Conservation (phyloP, 1,139 yeast genomes). For the Taphrina communis region DNA sequence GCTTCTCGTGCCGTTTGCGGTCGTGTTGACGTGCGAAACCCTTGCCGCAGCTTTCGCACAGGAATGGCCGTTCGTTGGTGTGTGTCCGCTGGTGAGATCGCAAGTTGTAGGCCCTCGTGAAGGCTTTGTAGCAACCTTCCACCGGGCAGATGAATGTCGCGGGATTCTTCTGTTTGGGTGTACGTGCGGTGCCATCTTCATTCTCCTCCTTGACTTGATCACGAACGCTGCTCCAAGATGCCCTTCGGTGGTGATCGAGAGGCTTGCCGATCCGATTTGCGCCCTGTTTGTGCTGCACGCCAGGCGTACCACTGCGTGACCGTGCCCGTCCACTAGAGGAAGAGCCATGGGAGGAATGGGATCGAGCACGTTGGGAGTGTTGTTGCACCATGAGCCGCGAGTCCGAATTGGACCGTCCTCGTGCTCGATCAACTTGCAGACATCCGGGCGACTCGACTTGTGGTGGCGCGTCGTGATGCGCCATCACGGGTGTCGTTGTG, state of each 20-base stretch:
- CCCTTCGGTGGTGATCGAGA: constrained; percentile 14
- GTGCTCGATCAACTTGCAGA: background rate
- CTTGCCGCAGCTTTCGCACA: constrained; percentile 84
- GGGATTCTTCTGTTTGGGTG: constrained; percentile 71
- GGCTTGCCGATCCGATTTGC: constrained; percentile 6
- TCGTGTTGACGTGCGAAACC: constrained; percentile 97
- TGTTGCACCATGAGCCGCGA: constrained; percentile 16
- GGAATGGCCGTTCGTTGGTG: constrained; percentile 90
- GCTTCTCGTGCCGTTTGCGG: constrained; percentile 87
- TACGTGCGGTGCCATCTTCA: background rate
- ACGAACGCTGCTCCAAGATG: constrained; percentile 27
- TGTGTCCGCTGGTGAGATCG: constrained; percentile 92
- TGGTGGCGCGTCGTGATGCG: background rate
- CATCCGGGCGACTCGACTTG: constrained; percentile 3
- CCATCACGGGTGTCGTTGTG: constrained; percentile 19
- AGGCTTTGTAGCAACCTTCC: constrained; percentile 71
- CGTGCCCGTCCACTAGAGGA: constrained; percentile 6
- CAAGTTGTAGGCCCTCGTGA: constrained; percentile 89
- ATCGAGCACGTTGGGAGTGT: background rate
- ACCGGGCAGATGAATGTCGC: constrained; percentile 79
- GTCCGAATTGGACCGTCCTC: constrained; percentile 25
- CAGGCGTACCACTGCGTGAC: constrained; percentile 6
- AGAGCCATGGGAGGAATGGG: constrained; percentile 9
- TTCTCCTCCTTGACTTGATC: constrained; percentile 16
- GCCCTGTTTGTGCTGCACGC: constrained; percentile 6